A percentile compares a stretch with the other conserved stretches of the same genome.
These are phyloP conservation scores for Tripterygium wilfordii DNA, from an alignment of 177 flowering plant genomes.

Conservation along the genomic window DNA sequence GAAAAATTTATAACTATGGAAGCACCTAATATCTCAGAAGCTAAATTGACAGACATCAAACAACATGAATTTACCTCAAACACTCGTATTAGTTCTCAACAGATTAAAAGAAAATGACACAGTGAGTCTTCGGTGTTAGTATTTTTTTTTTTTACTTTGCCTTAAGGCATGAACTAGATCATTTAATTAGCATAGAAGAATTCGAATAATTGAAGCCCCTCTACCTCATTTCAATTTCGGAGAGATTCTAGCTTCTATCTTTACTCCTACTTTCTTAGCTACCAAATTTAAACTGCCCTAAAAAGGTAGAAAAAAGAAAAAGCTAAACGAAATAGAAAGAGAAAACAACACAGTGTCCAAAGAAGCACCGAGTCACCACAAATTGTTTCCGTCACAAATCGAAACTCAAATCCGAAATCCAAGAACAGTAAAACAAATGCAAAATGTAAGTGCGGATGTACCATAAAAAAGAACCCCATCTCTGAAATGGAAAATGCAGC, in stretches of 20 bases:
- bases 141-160: slow-evolving; percentile 1
- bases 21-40: too few relatives aligned
- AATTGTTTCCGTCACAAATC: background rate
- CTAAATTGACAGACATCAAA: too few relatives aligned
- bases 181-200: too few relatives aligned
- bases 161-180: background rate
- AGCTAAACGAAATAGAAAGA: background rate
- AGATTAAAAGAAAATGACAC: background rate
- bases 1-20: too few relatives aligned
- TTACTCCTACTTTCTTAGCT: too few relatives aligned
- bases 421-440: background rate
- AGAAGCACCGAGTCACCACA: slow-evolving; percentile 4
- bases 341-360: background rate
- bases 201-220: too few relatives aligned
- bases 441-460: background rate
- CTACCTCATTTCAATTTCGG: too few relatives aligned
- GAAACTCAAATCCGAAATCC: background rate
- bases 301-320: background rate
- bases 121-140: background rate
- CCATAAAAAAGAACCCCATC: background rate
- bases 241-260: too few relatives aligned
- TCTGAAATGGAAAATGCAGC: slow-evolving; percentile 2
- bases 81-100: too few relatives aligned
- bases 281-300: background rate
- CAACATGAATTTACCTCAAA: too few relatives aligned